Evolutionary conservation across 345 rosid genomes (phyloP).

Genomic region (Hirschfeldia incana): DNA sequence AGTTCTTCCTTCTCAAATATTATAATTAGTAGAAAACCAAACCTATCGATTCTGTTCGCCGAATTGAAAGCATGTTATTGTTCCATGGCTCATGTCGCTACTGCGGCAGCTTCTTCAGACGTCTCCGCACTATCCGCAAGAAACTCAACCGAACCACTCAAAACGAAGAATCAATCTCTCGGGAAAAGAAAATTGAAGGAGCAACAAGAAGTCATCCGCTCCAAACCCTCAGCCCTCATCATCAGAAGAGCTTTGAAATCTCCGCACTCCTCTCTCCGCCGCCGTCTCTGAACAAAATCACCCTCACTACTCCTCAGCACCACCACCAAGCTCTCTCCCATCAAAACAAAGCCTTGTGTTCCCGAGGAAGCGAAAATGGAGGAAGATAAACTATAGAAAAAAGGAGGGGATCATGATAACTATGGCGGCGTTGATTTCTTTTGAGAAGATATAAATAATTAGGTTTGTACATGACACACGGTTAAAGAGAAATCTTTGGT

Average conservation of each 20-base stretch:
- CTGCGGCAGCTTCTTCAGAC: slow-evolving; percentile 50
- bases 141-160: slow-evolving; percentile 72
- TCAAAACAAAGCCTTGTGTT: not conserved
- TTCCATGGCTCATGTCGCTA: slow-evolving; percentile 31
- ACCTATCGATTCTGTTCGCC: not conserved
- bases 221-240: slow-evolving; percentile 63
- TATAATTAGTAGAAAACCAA: not conserved
- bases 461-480: not conserved
- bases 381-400: not conserved
- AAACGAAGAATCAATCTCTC: slow-evolving; percentile 75
- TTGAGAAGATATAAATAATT: not conserved
- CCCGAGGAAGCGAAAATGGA: not conserved
- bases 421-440: not conserved
- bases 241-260: slow-evolving; percentile 85
- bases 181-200: slow-evolving; percentile 71
- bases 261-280: slow-evolving; percentile 59
- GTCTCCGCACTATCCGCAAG: slow-evolving; percentile 86
- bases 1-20: not conserved
- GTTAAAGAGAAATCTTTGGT: not conserved
- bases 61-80: not conserved
- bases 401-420: not conserved
- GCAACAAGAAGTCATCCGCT: slow-evolving; percentile 80
- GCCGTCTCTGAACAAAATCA: slow-evolving; percentile 73
- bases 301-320: slow-evolving; percentile 35
- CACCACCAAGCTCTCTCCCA: slow-evolving; percentile 15